Base-by-base conservation (phyloP, 2,329 filamentous ascomycete genomes). In the Trichoderma koningiopsis region DNA sequence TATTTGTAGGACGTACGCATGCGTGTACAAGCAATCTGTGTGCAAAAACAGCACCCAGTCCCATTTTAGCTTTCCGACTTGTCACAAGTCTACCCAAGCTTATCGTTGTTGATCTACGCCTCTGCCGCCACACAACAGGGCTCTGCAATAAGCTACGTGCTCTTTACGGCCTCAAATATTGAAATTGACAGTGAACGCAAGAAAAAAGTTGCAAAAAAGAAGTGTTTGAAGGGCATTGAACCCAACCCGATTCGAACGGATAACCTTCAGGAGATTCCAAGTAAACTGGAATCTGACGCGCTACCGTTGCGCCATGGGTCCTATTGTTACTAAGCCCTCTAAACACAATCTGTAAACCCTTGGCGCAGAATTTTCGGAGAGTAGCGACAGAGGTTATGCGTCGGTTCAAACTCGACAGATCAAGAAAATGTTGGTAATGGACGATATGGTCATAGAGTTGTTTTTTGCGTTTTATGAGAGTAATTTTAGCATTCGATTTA, bases 181-280 rank as follows among this genome's bases (percentile, higher is more conserved):
- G 6, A 43, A n/a, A 10, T 8, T 7, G 6, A 43, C 6, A 19
- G 3, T 43, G 3, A 2, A 5, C 4, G 1, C 6, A 2, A 43
- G 40, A 10, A 11, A 22, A 27, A 5, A n/a, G 33, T 7, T 5
- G 49, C 24, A 40, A 10, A 40, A 67, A 67, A 67, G 29, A 67
- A 19, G 13, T 11, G 5, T 24, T 67, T 67, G 63, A 67, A 67
- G 63, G 63, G 63, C 11, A 67, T 67, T 67, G 63, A 67, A 67
- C 63, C 63, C 63, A 67, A 67, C 63, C 63, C 63, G 63, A 67
- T 67, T 67, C 63, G 63, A 67, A 67, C 63, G 63, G 63, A 67
- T 67, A 67, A 67, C 63, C 63, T 67, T 67, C 63, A 67, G 63
- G 63, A 67, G 63, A 59, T 58, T 67, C 63, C 63, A 33, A 67